Percentiles rank a stretch among this genome's conserved stretches.
These are phyloP conservation scores for Diaporthe ampelina DNA, from an alignment of 2,329 filamentous ascomycete genomes.

Conservation along the genomic window DNA sequence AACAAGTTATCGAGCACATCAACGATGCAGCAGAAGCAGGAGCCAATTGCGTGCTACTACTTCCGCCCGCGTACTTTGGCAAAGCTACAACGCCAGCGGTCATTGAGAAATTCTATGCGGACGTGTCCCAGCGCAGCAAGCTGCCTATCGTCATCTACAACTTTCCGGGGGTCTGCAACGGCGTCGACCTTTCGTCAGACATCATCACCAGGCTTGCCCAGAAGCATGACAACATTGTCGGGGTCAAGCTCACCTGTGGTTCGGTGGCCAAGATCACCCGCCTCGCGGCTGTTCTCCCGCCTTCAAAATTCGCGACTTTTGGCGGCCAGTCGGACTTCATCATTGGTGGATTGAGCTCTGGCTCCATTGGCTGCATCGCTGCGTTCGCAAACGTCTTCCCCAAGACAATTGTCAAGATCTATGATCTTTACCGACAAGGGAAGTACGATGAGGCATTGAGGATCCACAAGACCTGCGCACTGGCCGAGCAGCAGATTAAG, in stretches of 20 bases:
- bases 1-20: constrained; percentile 70
- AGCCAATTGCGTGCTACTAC: constrained; percentile 70
- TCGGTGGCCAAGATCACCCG: constrained; percentile 73
- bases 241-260: constrained; percentile 73
- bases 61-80: constrained; percentile 73
- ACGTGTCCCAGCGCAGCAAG: constrained; percentile 62
- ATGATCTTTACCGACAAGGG: constrained; percentile 68
- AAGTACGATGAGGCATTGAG: constrained; percentile 68
- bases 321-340: constrained; percentile 80
- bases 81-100: constrained; percentile 70
- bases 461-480: constrained; percentile 70
- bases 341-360: constrained; percentile 68
- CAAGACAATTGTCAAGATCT: constrained; percentile 66
- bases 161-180: constrained; percentile 75
- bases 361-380: constrained; percentile 69
- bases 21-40: constrained; percentile 69
- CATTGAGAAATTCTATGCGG: constrained; percentile 68
- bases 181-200: constrained; percentile 74
- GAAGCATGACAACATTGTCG: constrained; percentile 66
- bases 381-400: constrained; percentile 72
- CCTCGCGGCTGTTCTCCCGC: constrained; percentile 60
- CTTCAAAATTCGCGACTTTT: constrained; percentile 70
- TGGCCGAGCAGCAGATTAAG: constrained; percentile 74
- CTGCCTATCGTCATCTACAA: constrained; percentile 74
- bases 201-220: constrained; percentile 66